Evolutionary conservation across 2,329 filamentous ascomycete species (phyloP).

Genomic region (Aspergillus unguis): DNA sequence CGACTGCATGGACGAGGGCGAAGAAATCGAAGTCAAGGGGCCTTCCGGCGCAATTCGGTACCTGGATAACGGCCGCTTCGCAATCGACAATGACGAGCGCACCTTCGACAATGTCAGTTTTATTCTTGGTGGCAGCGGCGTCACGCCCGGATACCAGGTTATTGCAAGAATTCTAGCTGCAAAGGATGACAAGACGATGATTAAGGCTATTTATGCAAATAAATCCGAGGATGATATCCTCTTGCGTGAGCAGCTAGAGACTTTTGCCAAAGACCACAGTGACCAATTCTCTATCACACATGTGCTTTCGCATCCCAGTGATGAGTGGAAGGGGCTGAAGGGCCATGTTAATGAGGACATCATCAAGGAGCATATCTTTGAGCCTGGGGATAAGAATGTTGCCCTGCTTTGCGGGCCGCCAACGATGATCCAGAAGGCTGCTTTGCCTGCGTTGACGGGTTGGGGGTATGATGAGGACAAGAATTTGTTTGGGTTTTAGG

Average conservation of each 20-base stretch:
- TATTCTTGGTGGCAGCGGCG: constrained; percentile 50
- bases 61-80: constrained; percentile 46
- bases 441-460: constrained; percentile 34
- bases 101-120: constrained; percentile 47
- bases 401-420: background rate
- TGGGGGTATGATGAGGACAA: constrained; percentile 47
- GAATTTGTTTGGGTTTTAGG: constrained; percentile 23
- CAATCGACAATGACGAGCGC: constrained; percentile 41
- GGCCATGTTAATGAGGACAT: background rate
- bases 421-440: background rate
- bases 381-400: background rate
- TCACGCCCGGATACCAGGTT: constrained; percentile 53
- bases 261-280: constrained; percentile 4
- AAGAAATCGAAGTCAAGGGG: constrained; percentile 52
- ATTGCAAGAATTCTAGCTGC: constrained; percentile 42
- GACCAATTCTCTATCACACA: constrained; percentile 14
- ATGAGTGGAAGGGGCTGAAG: background rate
- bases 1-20: constrained; percentile 48
- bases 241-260: constrained; percentile 9
- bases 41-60: constrained; percentile 53
- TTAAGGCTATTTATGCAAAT: constrained; percentile 19
- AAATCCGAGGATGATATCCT: constrained; percentile 16
- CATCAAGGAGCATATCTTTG: background rate
- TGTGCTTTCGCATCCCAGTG: constrained; percentile 9
- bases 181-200: constrained; percentile 39